Evolutionary conservation across 495 filamentous ascomycete genomes (phyloP).

Genomic region (Penicillium coffeae): DNA sequence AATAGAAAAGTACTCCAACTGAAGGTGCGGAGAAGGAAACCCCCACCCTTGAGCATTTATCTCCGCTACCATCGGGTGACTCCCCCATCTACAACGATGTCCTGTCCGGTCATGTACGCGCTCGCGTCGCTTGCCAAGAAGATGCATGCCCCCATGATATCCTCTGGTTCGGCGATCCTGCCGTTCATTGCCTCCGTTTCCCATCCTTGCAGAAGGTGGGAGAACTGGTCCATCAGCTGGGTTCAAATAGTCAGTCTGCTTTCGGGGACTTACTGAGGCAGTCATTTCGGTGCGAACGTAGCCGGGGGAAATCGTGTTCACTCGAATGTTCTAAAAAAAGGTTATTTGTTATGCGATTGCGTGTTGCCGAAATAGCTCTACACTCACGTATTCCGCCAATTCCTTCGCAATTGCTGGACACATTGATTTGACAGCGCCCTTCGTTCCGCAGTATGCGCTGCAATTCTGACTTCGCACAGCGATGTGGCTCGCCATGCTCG

Average conservation of each 20-base stretch:
- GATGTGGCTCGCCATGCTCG: constrained; percentile 46
- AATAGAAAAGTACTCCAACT: constrained; percentile 2
- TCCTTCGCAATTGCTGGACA: constrained; percentile 68
- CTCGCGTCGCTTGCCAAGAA: constrained; percentile 77
- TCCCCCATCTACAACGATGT: constrained; percentile 54
- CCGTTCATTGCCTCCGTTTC: constrained; percentile 67
- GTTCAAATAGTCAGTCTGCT: neutral
- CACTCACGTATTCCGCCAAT: constrained; percentile 33
- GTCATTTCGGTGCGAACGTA: constrained; percentile 47
- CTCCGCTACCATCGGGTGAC: constrained; percentile 27
- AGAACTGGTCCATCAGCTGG: constrained; percentile 62
- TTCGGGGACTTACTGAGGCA: constrained; percentile 46
- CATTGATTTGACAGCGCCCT: constrained; percentile 59
- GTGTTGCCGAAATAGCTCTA: neutral
- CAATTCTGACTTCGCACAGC: constrained; percentile 68
- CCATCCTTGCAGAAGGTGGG: constrained; percentile 68
- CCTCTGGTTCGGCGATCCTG: constrained; percentile 70
- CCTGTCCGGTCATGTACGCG: constrained; percentile 75
- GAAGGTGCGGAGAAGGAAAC: constrained; percentile 14
- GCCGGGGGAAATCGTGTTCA: constrained; percentile 45
- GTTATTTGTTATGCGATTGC: neutral
- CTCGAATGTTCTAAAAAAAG: constrained; percentile 31
- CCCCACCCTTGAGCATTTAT: constrained; percentile 8
- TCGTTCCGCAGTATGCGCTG: constrained; percentile 72
- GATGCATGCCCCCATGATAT: constrained; percentile 76